Evolutionary conservation across 148 eudicot genomes (phyloP).

Genomic region (Nyssa sinensis): DNA sequence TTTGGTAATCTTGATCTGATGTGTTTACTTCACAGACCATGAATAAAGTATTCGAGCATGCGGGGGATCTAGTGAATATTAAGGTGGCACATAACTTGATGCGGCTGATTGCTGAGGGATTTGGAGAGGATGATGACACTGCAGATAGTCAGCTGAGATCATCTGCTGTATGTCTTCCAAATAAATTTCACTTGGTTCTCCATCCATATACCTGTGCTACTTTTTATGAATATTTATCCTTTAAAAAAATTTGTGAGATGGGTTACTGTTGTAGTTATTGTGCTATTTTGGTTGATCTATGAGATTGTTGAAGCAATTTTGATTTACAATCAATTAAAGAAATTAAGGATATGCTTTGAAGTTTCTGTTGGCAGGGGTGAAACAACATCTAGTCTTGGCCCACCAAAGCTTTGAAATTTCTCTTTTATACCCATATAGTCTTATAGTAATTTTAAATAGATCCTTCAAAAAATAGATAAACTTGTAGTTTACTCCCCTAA

Average conservation of each 20-base stretch:
- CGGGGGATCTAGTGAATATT: constrained; percentile 90
- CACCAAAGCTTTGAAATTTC: too few species aligned
- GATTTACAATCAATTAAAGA: neutral
- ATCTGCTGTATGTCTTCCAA: constrained; percentile 73
- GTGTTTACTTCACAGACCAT: constrained; percentile 65
- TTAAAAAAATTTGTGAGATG: too few species aligned
- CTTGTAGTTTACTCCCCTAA: too few species aligned
- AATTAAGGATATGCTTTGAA: neutral
- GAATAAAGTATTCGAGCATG: constrained; percentile 98
- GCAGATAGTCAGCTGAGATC: constrained; percentile 91
- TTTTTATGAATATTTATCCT: neutral
- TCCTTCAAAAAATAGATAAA: too few species aligned
- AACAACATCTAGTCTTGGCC: too few species aligned
- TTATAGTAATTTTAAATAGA: too few species aligned
- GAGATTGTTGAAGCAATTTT: too few species aligned
- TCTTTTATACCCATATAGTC: too few species aligned
- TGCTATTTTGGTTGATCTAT: too few species aligned
- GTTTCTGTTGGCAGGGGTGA: too few species aligned
- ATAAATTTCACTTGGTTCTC: neutral
- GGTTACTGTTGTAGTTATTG: too few species aligned
- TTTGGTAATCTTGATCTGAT: constrained; percentile 8
- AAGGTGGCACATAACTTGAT: constrained; percentile 96
- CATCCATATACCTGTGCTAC: constrained; percentile 3
- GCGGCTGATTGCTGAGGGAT: constrained; percentile 97
- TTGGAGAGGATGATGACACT: constrained; percentile 88